Evolutionary conservation across 441 rosid species (phyloP), one percentile per base, ranked within the genome.

Genomic region (Eutrema salsugineum): DNA sequence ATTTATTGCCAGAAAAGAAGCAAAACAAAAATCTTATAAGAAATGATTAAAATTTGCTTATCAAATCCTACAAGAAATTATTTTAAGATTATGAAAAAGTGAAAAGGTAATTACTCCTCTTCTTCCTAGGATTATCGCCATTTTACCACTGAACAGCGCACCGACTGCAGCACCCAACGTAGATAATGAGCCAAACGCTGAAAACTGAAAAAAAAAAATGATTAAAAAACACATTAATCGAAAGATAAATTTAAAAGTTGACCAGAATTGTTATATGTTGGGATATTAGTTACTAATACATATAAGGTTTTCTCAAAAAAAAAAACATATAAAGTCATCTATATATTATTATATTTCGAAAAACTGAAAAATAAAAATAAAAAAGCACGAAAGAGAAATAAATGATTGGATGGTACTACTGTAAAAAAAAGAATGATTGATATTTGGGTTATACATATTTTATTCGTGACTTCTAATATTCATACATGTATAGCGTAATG

Each of bases 91-190:
- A 33, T 33, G n/a, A 16, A 38, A 58, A 46, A 33, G 33, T 22
- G 3, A 14, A 36, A 20, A 8, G 0, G n/a, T 58, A 20, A 12
- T 38, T 51, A 77, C 80, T 19, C 59, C 49, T 77, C 16, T 77
- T 65, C 81, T 42, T 42, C 81, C 81, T 11, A 78, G 9, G 8
- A 78, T 4, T 5, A 69, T 70, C 5, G 78, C 81, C 56, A 73
- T 24, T 70, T 73, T 68, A 40, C 76, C 81, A 38, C 81, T 63
- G 27, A 73, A 42, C 3, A 78, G 5, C 15, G 81, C 81, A 44
- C 81, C 81, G 14, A 73, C 8, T 17, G 77, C 47, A 22, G 71
- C 81, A 58, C 81, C 81, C 11, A 73, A 8, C 14, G 76, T 78
- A 11, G 44, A 30, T 0, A 73, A 51, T n/a, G 81, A 78, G 14